Evolutionary conservation across 352 stramenopile genomes (phyloP).

Genomic region (Phytophthora capsici): DNA sequence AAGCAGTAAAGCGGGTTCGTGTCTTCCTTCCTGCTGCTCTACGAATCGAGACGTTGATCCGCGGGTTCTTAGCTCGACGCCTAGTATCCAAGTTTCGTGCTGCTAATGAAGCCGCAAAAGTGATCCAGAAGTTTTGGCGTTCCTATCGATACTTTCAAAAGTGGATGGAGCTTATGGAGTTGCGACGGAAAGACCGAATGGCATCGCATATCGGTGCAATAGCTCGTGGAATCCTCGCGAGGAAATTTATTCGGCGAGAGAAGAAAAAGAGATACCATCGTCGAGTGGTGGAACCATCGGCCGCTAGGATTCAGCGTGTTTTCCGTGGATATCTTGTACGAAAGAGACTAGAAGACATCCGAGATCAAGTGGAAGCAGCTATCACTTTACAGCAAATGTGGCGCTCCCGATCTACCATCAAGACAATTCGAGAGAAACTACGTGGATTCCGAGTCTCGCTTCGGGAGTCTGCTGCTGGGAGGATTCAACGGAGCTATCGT

Average conservation of each 20-base stretch:
- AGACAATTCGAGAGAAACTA: conserved; percentile 48
- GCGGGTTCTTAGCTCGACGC: conserved; percentile 62
- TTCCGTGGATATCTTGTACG: conserved; percentile 71
- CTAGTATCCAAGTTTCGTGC: conserved; percentile 39
- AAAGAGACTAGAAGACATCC: conserved; percentile 54
- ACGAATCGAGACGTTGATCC: conserved; percentile 54
- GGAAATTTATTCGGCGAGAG: conserved; percentile 63
- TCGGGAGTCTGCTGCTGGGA: conserved; percentile 43
- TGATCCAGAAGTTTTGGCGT: conserved; percentile 66
- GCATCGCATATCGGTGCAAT: conserved; percentile 67
- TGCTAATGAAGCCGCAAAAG: conserved; percentile 34
- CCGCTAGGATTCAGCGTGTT: conserved; percentile 66
- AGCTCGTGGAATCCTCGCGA: conserved; percentile 62
- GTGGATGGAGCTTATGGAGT: conserved; percentile 59
- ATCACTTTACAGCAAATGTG: conserved; percentile 84
- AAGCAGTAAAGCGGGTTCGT: conserved; percentile 30
- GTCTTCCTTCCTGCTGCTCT: conserved; percentile 62
- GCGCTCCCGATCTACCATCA: conserved; percentile 51
- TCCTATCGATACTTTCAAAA: conserved; percentile 49
- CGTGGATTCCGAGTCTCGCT: conserved; percentile 50
- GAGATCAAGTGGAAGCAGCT: conserved; percentile 68
- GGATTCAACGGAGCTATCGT: conserved; percentile 68
- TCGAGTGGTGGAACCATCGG: conserved; percentile 54
- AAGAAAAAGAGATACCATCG: conserved; percentile 48
- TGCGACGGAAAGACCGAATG: conserved; percentile 58